Evolutionary conservation across 176 grass and related monocot species (phyloP).

Genomic region (Otatea glauca): DNA sequence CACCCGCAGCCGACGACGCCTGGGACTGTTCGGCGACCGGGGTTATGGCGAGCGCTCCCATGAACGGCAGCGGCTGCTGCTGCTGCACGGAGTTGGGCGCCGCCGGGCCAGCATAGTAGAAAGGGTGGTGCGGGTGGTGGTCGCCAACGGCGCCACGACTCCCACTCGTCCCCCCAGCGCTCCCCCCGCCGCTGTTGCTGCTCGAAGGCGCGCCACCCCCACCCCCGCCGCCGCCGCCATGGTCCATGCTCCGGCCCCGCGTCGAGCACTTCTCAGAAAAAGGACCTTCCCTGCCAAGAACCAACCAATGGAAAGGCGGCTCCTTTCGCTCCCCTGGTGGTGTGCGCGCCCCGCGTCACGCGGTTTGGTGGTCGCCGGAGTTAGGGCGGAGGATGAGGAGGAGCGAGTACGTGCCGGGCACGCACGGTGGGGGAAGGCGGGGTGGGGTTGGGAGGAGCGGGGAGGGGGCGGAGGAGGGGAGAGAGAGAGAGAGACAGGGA

Average conservation of each 20-base stretch:
- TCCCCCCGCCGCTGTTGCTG: constrained; percentile 59
- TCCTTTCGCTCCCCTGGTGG: constrained; percentile 20
- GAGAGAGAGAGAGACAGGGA: constrained; percentile 26
- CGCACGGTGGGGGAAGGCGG: constrained; percentile 43
- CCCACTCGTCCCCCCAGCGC: constrained; percentile 16
- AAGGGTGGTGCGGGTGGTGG: constrained; percentile 61
- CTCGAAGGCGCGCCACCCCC: constrained; percentile 55
- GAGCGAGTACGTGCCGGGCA: constrained; percentile 48
- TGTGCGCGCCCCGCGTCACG: not conserved
- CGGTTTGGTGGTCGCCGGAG: constrained; percentile 41
- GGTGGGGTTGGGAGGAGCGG: constrained; percentile 35
- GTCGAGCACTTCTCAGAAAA: not conserved
- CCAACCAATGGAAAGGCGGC: constrained; percentile 20
- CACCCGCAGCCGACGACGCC: constrained; percentile 45
- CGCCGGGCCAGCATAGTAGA: constrained; percentile 58
- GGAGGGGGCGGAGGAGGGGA: not conserved
- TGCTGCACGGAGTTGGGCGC: constrained; percentile 39
- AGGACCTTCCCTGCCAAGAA: not conserved
- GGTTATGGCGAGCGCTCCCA: constrained; percentile 59
- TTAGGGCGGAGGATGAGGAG: constrained; percentile 10
- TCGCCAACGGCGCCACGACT: constrained; percentile 29
- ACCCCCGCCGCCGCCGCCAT: constrained; percentile 42
- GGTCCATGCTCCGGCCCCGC: constrained; percentile 42
- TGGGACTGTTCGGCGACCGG: constrained; percentile 44
- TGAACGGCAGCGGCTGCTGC: constrained; percentile 55